A percentile compares a stretch with the other conserved stretches of the same genome.
These are phyloP conservation scores for Drechmeria coniospora DNA, from an alignment of 2,329 filamentous ascomycete species.

Conservation along the genomic window DNA sequence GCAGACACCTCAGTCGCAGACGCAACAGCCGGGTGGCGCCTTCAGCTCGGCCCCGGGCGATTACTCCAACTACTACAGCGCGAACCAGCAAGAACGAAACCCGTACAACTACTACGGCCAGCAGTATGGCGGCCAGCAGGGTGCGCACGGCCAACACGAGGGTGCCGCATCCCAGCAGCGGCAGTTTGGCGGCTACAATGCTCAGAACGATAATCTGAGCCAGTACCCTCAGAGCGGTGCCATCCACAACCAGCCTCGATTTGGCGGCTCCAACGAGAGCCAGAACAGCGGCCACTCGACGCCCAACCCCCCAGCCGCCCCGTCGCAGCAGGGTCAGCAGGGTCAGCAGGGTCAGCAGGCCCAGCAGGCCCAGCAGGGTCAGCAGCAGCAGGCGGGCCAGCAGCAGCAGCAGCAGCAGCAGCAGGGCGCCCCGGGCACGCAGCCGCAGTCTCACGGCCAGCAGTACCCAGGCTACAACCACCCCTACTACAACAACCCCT, in stretches of 20 bases:
- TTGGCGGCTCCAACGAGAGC: constrained; percentile 45
- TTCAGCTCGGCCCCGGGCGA: constrained; percentile 65
- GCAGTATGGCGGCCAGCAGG: constrained; percentile 40
- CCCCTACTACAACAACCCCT: constrained; percentile 46
- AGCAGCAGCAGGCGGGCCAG: constrained; percentile 17
- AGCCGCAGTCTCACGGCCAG: constrained; percentile 30
- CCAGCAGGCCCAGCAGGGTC: constrained; percentile 23
- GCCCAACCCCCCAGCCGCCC: constrained; percentile 62
- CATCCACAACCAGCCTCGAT: constrained; percentile 40
- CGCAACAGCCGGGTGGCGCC: constrained; percentile 44
- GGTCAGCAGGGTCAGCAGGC: constrained; percentile 25
- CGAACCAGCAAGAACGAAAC: constrained; percentile 55
- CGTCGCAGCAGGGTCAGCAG: constrained; percentile 30
- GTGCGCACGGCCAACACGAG: constrained; percentile 56
- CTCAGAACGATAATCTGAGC: constrained; percentile 47
- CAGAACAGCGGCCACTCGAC: constrained; percentile 85
- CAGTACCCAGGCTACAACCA: constrained; percentile 38
- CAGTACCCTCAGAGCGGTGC: constrained; percentile 60
- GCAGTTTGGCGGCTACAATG: constrained; percentile 59
- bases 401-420: constrained; percentile 33
- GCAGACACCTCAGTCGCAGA: constrained; percentile 43
- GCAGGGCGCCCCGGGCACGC: constrained; percentile 24
- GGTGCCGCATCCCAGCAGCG: constrained; percentile 55
- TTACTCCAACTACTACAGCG: constrained; percentile 74
- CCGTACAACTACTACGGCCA: constrained; percentile 68